Percentiles rank a stretch among this genome's conserved stretches.
phyloP scores from a whole-genome alignment of 176 grass and related monocot species.

The Alopecurus myosuroides region DNA sequence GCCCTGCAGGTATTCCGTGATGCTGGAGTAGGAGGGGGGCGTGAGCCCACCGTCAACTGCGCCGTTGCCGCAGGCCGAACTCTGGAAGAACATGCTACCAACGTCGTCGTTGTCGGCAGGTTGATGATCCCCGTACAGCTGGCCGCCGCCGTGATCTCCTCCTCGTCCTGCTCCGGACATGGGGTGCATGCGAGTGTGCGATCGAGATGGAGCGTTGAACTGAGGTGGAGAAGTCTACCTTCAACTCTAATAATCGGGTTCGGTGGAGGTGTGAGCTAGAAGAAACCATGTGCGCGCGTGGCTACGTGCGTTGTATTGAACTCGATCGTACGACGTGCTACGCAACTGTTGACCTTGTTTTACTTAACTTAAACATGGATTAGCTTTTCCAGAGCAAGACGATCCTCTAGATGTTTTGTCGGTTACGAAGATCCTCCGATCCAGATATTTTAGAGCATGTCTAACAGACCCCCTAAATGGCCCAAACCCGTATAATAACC shows the following conservation, averaged over 20 bases:
- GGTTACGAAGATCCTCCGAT: too few relatives aligned
- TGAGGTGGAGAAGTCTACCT: not conserved
- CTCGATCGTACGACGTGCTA: too few relatives aligned
- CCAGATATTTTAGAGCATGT: too few relatives aligned
- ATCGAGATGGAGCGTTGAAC: not conserved
- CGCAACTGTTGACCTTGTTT: too few relatives aligned
- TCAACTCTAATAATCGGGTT: too few relatives aligned
- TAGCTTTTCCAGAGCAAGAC: too few relatives aligned
- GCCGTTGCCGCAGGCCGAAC: not conserved
- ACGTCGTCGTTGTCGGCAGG: not conserved
- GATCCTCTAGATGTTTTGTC: too few relatives aligned
- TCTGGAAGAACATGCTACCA: not conserved
- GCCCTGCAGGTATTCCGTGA: slow-evolving; percentile 23
- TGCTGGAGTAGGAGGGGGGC: slow-evolving; percentile 20
- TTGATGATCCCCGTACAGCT: not conserved
- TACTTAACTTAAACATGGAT: not conserved
- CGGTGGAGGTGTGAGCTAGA: not conserved
- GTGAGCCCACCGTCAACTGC: not conserved
- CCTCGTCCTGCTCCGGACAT: slow-evolving; percentile 5
- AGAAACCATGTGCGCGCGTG: not conserved
- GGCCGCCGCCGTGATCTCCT: not conserved
- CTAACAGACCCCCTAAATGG: too few relatives aligned
- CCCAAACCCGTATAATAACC: too few relatives aligned
- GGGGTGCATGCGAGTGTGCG: not conserved
- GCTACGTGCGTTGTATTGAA: too few relatives aligned